Base-by-base conservation (phyloP, 129 eudicot genomes). In the Cynara cardunculus region DNA sequence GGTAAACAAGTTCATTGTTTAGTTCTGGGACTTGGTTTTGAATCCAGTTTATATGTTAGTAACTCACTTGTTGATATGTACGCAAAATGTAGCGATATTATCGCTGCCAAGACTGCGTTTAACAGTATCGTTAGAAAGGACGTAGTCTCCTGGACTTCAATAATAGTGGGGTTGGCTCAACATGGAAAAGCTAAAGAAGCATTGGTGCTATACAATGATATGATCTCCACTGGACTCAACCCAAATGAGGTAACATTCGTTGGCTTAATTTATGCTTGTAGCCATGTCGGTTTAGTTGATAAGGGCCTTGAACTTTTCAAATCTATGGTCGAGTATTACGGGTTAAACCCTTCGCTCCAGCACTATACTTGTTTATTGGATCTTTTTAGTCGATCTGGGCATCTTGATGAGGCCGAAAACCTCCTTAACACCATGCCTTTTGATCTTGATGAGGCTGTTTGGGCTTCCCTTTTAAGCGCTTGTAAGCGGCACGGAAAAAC, bases 71-170 rank as follows among this genome's bases (percentile, higher is more conserved):
- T 92, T 56, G 97, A 90, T 41, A 94, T 94, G 98, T 94, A 94
- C 35, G 96, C 97, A 61, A 94, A 94, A 88, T 90, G 98, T 76
- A 90, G 98, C 64, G 98, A 94, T 82, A 80, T 94, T 44, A 25
- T 44, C 14, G 81, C 90, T 22, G 98, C 98, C 4, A 84, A 88
- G 77, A 74, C 22, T 27, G 75, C 75, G 21, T 94, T 94, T 77
- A 62, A 68, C 46, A 25, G 24, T 37, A 89, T 88, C 31, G 19
- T 25, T 61, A 67, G 10, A 56, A 89, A 88, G 83, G 97, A 94
- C 69, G 87, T 92, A 24, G 87, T 91, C 72, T 94, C 98, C n/a
- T 94, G 98, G 97, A 94, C 98, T 68, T 94, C 98, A 0, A 90
- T 94, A 18, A 94, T 92, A 12, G 94, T 94, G 28, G 98, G 98